phyloP scores from a whole-genome alignment of 805 yeast genomes.

The Candida montana region DNA sequence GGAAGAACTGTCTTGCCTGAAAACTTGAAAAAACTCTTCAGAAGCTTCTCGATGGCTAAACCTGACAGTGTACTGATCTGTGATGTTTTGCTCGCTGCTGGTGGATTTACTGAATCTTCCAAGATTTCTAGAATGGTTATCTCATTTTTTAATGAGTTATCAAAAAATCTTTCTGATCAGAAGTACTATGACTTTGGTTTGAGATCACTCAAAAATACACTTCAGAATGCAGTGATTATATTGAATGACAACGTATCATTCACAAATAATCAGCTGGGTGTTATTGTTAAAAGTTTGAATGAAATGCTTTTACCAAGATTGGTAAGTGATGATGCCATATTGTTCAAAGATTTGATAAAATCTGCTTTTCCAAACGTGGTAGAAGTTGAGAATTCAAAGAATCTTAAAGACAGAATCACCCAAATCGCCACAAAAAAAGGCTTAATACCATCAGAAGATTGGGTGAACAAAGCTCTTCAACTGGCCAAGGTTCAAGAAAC shows the following conservation, averaged over 20 bases:
- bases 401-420: constrained; percentile 25
- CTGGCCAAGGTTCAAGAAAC: constrained; percentile 52
- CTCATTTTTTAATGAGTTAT: constrained; percentile 47
- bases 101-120: constrained; percentile 55
- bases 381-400: constrained; percentile 21
- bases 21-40: constrained; percentile 71
- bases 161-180: constrained; percentile 39
- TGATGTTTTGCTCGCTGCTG: constrained; percentile 64
- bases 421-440: constrained; percentile 30
- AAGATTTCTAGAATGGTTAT: constrained; percentile 45
- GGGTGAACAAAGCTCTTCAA: constrained; percentile 56
- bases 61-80: constrained; percentile 71
- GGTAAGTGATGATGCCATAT: constrained; percentile 41
- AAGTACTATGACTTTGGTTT: constrained; percentile 88
- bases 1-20: constrained; percentile 85
- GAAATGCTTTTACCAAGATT: constrained; percentile 69
- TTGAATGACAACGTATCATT: no score
- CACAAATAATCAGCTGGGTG: constrained; percentile 26
- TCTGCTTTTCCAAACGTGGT: constrained; percentile 26
- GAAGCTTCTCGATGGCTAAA: constrained; percentile 64
- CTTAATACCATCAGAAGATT: constrained; percentile 30
- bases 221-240: constrained; percentile 54
- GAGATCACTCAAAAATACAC: constrained; percentile 67
- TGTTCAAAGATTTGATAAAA: constrained; percentile 28
- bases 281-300: constrained; percentile 48